phyloP scores from a whole-genome alignment of 2,329 filamentous ascomycete genomes.

The Arthrinium phaeospermum region DNA sequence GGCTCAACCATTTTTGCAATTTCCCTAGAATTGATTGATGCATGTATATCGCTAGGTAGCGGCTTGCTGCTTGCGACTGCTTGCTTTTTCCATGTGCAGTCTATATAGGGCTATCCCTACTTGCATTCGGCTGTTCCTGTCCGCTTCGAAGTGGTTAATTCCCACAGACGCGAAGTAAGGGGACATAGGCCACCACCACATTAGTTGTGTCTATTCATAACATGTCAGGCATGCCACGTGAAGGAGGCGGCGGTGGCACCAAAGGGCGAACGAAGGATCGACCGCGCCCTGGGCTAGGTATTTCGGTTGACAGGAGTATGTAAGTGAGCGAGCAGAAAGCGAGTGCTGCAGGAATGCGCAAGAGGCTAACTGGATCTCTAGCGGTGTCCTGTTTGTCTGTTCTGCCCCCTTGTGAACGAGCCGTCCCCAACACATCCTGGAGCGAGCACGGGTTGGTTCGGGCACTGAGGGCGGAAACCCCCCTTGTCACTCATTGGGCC shows the following conservation, averaged over 20 bases:
- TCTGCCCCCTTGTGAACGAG: not conserved
- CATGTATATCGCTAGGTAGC: not conserved
- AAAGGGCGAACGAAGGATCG: not conserved
- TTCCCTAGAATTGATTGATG: slow-evolving; percentile 12
- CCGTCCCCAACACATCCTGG: not conserved
- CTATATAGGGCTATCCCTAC: slow-evolving; percentile 2
- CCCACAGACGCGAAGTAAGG: not conserved
- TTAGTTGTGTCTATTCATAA: not conserved
- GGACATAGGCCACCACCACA: not conserved
- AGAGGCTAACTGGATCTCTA: not conserved
- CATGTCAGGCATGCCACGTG: not conserved
- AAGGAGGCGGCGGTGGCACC: not conserved
- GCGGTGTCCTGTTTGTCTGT: not conserved
- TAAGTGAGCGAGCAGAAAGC: not conserved
- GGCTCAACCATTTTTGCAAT: slow-evolving; percentile 10
- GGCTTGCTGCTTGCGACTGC: not conserved
- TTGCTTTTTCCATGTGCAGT: not conserved
- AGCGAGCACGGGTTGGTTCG: not conserved
- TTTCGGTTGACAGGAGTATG: slow-evolving; percentile 8
- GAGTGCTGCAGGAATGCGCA: slow-evolving; percentile 9
- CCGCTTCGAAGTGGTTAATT: not conserved
- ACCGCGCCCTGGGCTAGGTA: not conserved
- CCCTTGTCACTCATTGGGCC: slow-evolving; percentile 12
- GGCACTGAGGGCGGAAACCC: slow-evolving; percentile 11
- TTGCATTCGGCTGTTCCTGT: not conserved